A percentile compares a stretch with the other conserved stretches of the same genome.
phyloP scores from a whole-genome alignment of 2,329 filamentous ascomycete species.

The Albophoma yamanashiensis region DNA sequence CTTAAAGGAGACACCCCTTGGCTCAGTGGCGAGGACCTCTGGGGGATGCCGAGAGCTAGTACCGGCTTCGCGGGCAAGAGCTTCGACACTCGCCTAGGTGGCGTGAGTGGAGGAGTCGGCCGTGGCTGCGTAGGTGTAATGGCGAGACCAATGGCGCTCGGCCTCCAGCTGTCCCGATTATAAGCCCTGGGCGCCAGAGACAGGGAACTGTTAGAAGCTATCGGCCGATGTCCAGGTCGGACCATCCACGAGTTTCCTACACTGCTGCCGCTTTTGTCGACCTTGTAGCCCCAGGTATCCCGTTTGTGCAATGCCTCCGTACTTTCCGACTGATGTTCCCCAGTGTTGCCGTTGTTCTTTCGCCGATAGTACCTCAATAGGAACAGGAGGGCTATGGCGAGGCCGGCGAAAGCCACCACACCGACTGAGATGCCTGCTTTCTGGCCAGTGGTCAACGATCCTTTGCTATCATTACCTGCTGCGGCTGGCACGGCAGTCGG shows the following conservation, averaged over 20 bases:
- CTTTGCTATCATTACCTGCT: conserved; percentile 6
- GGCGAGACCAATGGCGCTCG: conserved; percentile 32
- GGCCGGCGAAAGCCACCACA: conserved; percentile 33
- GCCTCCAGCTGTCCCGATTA: conserved; percentile 19
- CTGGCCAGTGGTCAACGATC: conserved; percentile 27
- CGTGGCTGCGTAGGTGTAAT: conserved; percentile 22
- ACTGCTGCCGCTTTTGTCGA: conserved; percentile 14
- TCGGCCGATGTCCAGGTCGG: conserved; percentile 11
- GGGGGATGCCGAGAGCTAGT: conserved; percentile 17
- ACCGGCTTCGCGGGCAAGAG: conserved; percentile 35
- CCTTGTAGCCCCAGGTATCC: conserved; percentile 24
- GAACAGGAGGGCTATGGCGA: conserved; percentile 38
- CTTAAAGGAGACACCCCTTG: not conserved
- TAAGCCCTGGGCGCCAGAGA: conserved; percentile 12
- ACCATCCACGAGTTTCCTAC: conserved; percentile 16
- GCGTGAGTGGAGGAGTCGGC: conserved; percentile 10
- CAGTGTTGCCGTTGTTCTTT: conserved; percentile 24
- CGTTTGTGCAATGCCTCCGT: conserved; percentile 7
- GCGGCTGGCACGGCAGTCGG: conserved; percentile 4
- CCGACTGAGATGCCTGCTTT: conserved; percentile 50
- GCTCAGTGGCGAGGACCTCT: not conserved
- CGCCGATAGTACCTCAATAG: conserved; percentile 30
- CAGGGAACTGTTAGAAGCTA: conserved; percentile 8
- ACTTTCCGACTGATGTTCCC: not conserved
- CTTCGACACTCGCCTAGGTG: conserved; percentile 25